Base-by-base conservation (phyloP, 192 early-diverging fungal species). In the Lobulomyces angularis region DNA sequence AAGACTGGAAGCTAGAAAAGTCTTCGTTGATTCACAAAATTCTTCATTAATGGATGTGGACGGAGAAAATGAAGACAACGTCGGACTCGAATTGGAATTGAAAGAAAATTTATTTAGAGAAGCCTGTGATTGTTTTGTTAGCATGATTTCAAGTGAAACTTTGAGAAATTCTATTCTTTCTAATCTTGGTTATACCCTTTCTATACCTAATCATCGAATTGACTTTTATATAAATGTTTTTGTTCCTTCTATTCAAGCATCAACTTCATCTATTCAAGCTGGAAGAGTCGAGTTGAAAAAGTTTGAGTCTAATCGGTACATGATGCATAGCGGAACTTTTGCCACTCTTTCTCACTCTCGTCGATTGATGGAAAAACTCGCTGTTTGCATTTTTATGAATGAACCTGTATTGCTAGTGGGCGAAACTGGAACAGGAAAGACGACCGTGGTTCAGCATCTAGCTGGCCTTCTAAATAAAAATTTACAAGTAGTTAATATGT, bases 371-470 rank as follows among this genome's bases (percentile, higher is more conserved):
- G 90, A 96, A 55, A 70, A 77, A 36, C 61, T 99, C 16, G 85
- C 90, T 8, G 77, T 85, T 4, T 79, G 77, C 44, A 77, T 88
- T 16, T 64, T 70, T 38, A 61, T 88, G 44, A 70, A 68, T 17
- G 90, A 95, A 50, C 88, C 92, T 8, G 74, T 87, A 0, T 56
- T 98, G 21, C 65, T 98, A 9, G 81, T 93, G 3, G 95, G 95
- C 37, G 95, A 98, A 51, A 98, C 95, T 0, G 95, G 95, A 40
- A 89, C 89, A 5, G 95, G 95, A 37, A 98, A 98, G 65, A 98
- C 95, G 0, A 90, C 92, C 0, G 80, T 86, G 5, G 81, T 98
- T 11, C 95, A 98, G 61, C 78, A 85, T 31, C 67, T 98, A 19
- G 90, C 95, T 5, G 61, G 74, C 19, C 55, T 89, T 41, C 59